Base-by-base conservation (phyloP, 768 basidiomycete species). In the Mycena belliarum region DNA sequence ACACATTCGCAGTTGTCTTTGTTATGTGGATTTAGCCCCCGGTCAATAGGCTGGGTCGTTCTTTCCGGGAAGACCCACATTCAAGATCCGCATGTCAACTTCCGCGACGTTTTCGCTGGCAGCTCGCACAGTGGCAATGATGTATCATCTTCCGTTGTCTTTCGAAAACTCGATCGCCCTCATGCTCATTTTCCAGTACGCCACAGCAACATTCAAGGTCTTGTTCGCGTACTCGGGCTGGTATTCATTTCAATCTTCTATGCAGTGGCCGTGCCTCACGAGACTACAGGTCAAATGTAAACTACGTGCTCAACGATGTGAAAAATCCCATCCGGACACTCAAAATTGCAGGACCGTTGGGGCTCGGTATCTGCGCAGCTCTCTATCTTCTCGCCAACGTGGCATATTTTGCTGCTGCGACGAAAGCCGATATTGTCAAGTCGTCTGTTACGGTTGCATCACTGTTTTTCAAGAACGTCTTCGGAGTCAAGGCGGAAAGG, bases 241-340 rank as follows among this genome's bases (percentile, higher is more conserved):
- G 57, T 53, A 8, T 29, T 43, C 41, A 16, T 42, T 16, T 15
- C 2, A 11, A 12, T 49, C 32, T n/a, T n/a, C n/a, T 29, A 18
- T 40, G 6, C 21, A 15, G 24, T 21, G 6, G 18, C 7, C 3
- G 6, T 10, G 38, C 26, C 24, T 49, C 3, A 49, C 41, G 16
- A 26, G 8, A 26, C 15, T 28, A 2, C 18, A 56, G 84, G 83
- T 80, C 79, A 2, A 80, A 79, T 43, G 79, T 81, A 24, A 84
- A 84, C 63, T 82, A 82, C 51, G 84, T 85, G 7, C 68, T 86
- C 55, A 85, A 84, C 69, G 82, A 85, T 11, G 82, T 86, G 50
- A 80, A 78, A 59, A 72, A 85, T 61, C 84, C 84, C 0, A 75
- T 84, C 2, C 77, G 81, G 42, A 87, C 85, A 9, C 77, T 87